Evolutionary conservation across 2,329 filamentous ascomycete genomes (phyloP), one percentile per base, ranked within the genome.

Genomic region (Arthrobotrys entomopaga): DNA sequence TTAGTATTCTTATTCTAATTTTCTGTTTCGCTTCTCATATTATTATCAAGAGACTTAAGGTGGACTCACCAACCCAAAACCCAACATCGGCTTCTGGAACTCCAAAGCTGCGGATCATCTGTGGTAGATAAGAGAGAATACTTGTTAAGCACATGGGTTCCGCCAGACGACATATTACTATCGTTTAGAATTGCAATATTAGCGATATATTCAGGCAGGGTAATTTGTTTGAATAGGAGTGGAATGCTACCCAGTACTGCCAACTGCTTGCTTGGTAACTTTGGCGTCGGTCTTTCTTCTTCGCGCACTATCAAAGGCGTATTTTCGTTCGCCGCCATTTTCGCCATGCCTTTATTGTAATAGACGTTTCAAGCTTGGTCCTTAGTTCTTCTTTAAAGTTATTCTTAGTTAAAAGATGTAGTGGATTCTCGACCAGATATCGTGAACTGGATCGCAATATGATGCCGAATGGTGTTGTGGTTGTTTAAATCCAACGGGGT

Each of bases 21-120:
- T 34, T 10, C 29, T 6, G 10, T 10, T 34, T 34, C 29, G 29
- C 29, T 34, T 34, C 29, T 34, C 7, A 34, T 34, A 34, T 34
- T 34, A 34, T 34, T 10, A 34, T 34, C 29, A 34, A 34, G 7
- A 34, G 10, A 34, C 29, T 34, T 34, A 22, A 38, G 22, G 90
- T n/a, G 89, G 13, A 54, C 69, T 19, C 34, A 73, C 69, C 69
- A n/a, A 61, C 91, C 90, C 90, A 94, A 83, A 89, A 90, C 48
- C 91, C 91, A 22, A 96, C 87, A 50, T 92, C 85, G 77, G 90
- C 87, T 77, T 88, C 86, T 6, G 87, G 84, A 15, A 96, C 84
- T 8, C 90, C 88, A 76, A 96, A 92, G 80, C 88, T 90, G 78
- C 89, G 86, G 66, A 96, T 90, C 91, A 96, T 95, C 22, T 70